Evolutionary conservation across 1,284 basidiomycete species (phyloP), one percentile per base, ranked within the genome.

Genomic region (Ustilago vetiveriae): DNA sequence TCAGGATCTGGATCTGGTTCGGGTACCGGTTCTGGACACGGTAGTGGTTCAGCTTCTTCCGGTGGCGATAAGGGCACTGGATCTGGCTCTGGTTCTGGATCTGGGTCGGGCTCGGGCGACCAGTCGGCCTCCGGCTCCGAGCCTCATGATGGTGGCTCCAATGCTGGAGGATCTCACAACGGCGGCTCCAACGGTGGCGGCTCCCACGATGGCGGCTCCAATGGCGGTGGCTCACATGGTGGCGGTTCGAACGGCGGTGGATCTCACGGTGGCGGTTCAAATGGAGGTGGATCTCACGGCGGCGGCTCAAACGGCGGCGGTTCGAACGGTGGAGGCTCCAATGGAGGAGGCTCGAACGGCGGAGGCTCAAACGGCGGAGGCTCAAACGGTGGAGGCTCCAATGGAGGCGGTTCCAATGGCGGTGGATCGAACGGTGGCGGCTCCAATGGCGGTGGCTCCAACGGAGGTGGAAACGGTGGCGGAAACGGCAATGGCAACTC

Each of bases 61-160:
- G 24, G 23, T 17, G 43, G 51, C 27, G 21, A 27, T 17, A 37
- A 45, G 4, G 32, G 33, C 14, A 17, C 21, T n/a, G 32, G 33
- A 4, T 22, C 30, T 32, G 55, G 55, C 22, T 47, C 44, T 19
- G 56, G 56, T 21, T 51, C 48, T 21, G 51, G 50, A 14, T 44
- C 42, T 11, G 42, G 42, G 6, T 40, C 39, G 3, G 39, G 29
- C 7, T 17, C 24, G 19, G 21, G 30, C 21, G n/a, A 23, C 30
- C 30, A 32, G 4, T 30, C 29, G 21, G 22, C 14, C 19, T 23
- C 29, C n/a, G 50, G 51, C 11, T 45, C 41, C 10, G 44, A 42
- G 9, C 44, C 50, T n/a, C 11, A 26, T 22, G 17, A n/a, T 30
- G 55, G 48, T 13, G 48, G 49, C 4, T 42, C 44, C 17, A 27